Base-by-base conservation (phyloP, 176 grass and related monocot species). In the Zoysia pacifica region DNA sequence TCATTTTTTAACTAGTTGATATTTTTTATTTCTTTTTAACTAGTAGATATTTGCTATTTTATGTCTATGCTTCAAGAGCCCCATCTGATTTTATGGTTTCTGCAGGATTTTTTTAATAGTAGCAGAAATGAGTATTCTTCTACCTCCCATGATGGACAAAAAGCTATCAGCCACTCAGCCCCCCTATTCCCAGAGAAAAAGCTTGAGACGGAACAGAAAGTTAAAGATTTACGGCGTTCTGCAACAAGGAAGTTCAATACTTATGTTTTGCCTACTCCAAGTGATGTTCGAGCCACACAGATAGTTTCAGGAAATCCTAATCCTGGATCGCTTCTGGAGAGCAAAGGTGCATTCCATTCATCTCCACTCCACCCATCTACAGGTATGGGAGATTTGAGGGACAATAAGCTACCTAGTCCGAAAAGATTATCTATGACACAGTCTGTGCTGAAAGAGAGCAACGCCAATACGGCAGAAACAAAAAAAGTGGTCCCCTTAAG, bases 191-290 rank as follows among this genome's bases (percentile, higher is more conserved):
- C 84, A 11, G 89, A 95, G 60, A 95, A 95, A 64, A 94, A 88
- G 61, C 65, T 89, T 3, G 90, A 93, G 12, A 62, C 87, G 50
- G 90, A 80, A 73, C 90, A 98, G 16, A 81, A 82, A 62, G 79
- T 91, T 86, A 95, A 91, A 69, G 88, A 80, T 52, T 47, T 95
- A 52, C 76, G 76, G 64, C 88, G 84, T 66, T 94, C 92, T 75
- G 81, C 80, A 49, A 91, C 92, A 38, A 95, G 80, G 81, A 99
- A 95, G 83, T 73, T 89, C 56, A 87, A 98, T 78, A 89, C 92
- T 42, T 99, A 99, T 70, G 92, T 88, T 72, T 91, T 95, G 42
- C 93, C 96, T 61, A 95, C 90, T 44, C 96, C 96, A 55, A 75
- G 78, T 70, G 93, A 90, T 72, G 83, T 85, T 77, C 71, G 65